phyloP scores from a whole-genome alignment of 2,329 filamentous ascomycete genomes.

The Westerdykella sp. region DNA sequence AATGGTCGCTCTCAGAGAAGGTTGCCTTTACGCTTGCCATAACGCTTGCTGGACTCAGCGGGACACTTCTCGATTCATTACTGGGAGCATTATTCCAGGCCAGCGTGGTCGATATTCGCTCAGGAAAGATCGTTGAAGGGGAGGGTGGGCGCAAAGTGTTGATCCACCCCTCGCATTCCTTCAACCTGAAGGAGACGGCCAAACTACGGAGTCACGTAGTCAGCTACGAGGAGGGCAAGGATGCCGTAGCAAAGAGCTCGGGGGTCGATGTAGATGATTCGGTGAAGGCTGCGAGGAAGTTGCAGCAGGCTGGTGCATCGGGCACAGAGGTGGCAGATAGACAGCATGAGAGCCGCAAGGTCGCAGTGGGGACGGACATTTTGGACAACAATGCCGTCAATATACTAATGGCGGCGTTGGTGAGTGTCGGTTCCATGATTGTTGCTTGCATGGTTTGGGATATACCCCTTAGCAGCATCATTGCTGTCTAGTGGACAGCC shows the following conservation, averaged over 20 bases:
- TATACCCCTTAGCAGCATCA: constrained; percentile 23
- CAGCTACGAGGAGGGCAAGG: constrained; percentile 37
- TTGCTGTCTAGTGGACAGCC: constrained; percentile 8
- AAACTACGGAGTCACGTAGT: constrained; percentile 37
- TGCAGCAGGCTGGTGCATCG: constrained; percentile 25
- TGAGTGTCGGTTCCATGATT: constrained; percentile 75
- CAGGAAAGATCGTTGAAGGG: constrained; percentile 84
- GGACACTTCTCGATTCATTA: constrained; percentile 80
- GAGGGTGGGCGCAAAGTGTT: constrained; percentile 60
- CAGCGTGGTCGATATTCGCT: constrained; percentile 75
- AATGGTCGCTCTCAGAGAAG: constrained; percentile 18
- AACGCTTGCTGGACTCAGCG: constrained; percentile 66
- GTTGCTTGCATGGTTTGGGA: constrained; percentile 27
- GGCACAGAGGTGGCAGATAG: constrained; percentile 22
- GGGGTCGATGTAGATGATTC: constrained; percentile 16
- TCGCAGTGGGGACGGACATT: constrained; percentile 63
- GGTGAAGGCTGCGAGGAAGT: constrained; percentile 26
- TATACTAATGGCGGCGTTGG: constrained; percentile 76
- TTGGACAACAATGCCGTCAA: constrained; percentile 97
- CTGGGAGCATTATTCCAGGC: constrained; percentile 80
- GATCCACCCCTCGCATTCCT: constrained; percentile 26
- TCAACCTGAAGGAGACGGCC: constrained; percentile 25
- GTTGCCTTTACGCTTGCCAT: constrained; percentile 47
- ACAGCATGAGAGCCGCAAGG: constrained; percentile 45
- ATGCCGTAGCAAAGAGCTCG: constrained; percentile 31